Evolutionary conservation across 345 rosid species (phyloP), one percentile per base, ranked within the genome.

Genomic region (Populus alba): DNA sequence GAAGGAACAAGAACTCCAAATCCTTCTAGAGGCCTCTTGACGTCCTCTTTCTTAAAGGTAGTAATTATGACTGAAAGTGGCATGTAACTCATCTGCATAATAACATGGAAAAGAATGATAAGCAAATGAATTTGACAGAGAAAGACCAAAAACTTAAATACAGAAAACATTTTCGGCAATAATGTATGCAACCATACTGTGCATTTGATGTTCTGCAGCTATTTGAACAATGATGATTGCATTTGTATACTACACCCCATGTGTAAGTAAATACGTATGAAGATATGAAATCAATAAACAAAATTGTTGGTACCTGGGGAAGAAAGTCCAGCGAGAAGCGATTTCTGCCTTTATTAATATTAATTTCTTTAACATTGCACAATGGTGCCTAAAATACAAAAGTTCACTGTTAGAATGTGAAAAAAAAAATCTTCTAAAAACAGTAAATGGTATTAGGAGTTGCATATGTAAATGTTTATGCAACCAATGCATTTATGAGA

Each of bases 1-100:
- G 99, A 89, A 55, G 98, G 98, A 83, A 95, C 82, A 73, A 95
- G 96, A 86, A 95, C 93, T 76, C 99, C 99, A 85, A 95, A 95
- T 67, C 99, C 98, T 90, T 91, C 92, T 12, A 93, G 92, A 37
- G 99, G 97, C 68, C 84, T 89, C 86, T 90, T 92, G 85, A 95
- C 94, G 70, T 89, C 91, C 85, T 95, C 92, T 86, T 93, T 95
- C 84, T 86, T 86, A 81, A 95, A 95, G 79, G 96, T 83, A 17
- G 97, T 95, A 81, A 92, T 89, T 51, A 95, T 78, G 79, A 95
- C 90, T 33, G 98, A 95, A 39, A 95, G 82, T 41, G 98, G 97
- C 94, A 92, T 71, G 74, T 95, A 95, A 77, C 65, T 87, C 67
- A 95, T 88, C 98, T 93, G 83, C 75, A 79, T 18, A 37, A 72